phyloP scores from a whole-genome alignment of 2,329 filamentous ascomycete genomes.

The Cercospora sp. region DNA sequence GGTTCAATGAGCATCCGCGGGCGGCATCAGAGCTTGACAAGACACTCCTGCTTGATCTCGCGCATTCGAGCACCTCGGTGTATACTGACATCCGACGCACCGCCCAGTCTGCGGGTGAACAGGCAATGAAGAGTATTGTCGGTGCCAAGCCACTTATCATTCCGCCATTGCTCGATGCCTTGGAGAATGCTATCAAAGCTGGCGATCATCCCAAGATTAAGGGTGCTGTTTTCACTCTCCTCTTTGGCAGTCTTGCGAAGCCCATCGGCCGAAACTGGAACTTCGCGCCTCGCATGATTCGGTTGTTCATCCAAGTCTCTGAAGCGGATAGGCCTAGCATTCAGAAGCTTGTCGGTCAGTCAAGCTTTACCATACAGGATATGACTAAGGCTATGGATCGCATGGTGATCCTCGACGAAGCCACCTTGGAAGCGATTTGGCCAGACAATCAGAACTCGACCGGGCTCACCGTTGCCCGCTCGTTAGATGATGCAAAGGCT shows the following conservation, averaged over 20 bases:
- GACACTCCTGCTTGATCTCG: slow-evolving; percentile 77
- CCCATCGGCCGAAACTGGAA: slow-evolving; percentile 91
- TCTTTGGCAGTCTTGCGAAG: slow-evolving; percentile 85
- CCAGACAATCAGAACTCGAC: slow-evolving; percentile 49
- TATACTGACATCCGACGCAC: slow-evolving; percentile 96
- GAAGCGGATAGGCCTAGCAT: slow-evolving; percentile 92
- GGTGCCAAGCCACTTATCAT: slow-evolving; percentile 87
- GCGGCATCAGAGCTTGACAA: slow-evolving; percentile 91
- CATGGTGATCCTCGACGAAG: slow-evolving; percentile 77
- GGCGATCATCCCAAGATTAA: slow-evolving; percentile 91
- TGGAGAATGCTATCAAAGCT: slow-evolving; percentile 74
- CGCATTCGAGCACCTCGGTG: slow-evolving; percentile 82
- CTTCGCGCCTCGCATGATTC: slow-evolving; percentile 86
- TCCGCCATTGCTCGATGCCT: slow-evolving; percentile 75
- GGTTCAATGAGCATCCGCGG: slow-evolving; percentile 86
- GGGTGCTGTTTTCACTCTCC: slow-evolving; percentile 84
- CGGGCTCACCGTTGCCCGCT: slow-evolving; percentile 36
- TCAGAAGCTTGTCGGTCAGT: slow-evolving; percentile 79
- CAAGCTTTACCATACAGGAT: slow-evolving; percentile 82
- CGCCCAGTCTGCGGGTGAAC: slow-evolving; percentile 88
- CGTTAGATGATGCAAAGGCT: slow-evolving; percentile 57
- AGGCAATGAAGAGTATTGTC: slow-evolving; percentile 86
- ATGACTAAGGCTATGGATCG: slow-evolving; percentile 87
- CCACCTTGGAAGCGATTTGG: slow-evolving; percentile 68
- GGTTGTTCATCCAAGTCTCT: slow-evolving; percentile 84